Percentiles rank a stretch among this genome's conserved stretches.
Evolutionary conservation across 2,329 filamentous ascomycete species (phyloP).

Genomic region (Huntiella abstrusa): DNA sequence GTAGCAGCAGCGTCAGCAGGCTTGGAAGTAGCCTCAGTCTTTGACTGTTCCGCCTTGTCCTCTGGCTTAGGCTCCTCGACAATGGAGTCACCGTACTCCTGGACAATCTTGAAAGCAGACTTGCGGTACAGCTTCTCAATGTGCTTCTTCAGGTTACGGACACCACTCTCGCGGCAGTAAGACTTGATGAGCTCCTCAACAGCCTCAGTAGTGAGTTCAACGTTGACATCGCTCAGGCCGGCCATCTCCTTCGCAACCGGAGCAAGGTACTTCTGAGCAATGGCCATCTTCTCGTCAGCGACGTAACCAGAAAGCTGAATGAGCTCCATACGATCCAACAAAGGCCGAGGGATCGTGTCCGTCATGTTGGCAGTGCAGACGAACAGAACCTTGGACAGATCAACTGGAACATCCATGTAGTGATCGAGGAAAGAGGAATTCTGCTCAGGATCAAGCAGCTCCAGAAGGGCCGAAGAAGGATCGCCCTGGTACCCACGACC

Average conservation of each 20-base stretch:
- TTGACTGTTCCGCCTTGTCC: conserved; percentile 34
- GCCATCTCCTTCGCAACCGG: conserved; percentile 89
- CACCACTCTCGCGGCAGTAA: conserved; percentile 92
- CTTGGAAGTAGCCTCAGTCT: conserved; percentile 20
- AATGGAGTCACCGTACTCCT: conserved; percentile 73
- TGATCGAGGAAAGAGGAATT: conserved; percentile 96
- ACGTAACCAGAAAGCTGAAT: conserved; percentile 95
- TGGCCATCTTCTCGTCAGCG: conserved; percentile 96
- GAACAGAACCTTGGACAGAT: conserved; percentile 92
- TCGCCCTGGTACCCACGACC: conserved; percentile 92
- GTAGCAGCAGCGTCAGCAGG: conserved; percentile 16
- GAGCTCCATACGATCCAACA: conserved; percentile 94
- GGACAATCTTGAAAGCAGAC: conserved; percentile 89
- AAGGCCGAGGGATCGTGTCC: conserved; percentile 84
- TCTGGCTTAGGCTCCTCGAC: conserved; percentile 56
- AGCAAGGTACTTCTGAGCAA: conserved; percentile 80
- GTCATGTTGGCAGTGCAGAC: conserved; percentile 99
- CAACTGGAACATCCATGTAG: conserved; percentile 95
- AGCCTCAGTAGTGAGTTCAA: conserved; percentile 68
- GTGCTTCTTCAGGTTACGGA: conserved; percentile 96
- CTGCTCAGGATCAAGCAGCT: conserved; percentile 89
- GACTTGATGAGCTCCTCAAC: conserved; percentile 97
- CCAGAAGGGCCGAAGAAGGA: conserved; percentile 80
- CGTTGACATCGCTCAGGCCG: conserved; percentile 75
- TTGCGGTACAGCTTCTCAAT: conserved; percentile 99